Evolutionary conservation across 2,329 filamentous ascomycete species (phyloP).

Genomic region (Stagonosporopsis tanaceti): DNA sequence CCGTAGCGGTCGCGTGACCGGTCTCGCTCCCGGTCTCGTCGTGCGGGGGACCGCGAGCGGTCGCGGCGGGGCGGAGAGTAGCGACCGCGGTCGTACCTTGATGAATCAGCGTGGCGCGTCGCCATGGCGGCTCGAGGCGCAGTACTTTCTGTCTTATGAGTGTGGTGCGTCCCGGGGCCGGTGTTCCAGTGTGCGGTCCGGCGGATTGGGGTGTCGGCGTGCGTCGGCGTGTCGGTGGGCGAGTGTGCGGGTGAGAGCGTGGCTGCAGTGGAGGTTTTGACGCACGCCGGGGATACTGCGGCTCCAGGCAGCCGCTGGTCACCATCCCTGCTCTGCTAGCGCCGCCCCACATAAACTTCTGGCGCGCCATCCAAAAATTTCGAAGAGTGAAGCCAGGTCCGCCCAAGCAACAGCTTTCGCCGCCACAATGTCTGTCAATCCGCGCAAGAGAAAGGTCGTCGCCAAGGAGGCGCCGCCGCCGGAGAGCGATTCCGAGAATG

Average conservation of each 20-base stretch:
- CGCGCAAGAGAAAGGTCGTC: constrained; percentile 58
- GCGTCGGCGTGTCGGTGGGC: not conserved
- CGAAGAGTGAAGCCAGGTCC: constrained; percentile 7
- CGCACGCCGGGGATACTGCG: not conserved
- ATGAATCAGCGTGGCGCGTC: constrained; percentile 75
- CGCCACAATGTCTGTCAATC: constrained; percentile 54
- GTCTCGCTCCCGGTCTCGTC: constrained; percentile 48
- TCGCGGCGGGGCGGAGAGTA: constrained; percentile 46
- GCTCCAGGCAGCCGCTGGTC: not conserved
- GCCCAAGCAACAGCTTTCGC: constrained; percentile 1
- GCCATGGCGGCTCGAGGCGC: constrained; percentile 44
- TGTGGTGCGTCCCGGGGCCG: not conserved
- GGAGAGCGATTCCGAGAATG: constrained; percentile 43
- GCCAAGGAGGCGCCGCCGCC: constrained; percentile 46
- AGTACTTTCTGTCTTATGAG: constrained; percentile 28
- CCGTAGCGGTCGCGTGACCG: constrained; percentile 41
- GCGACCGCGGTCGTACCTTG: constrained; percentile 62
- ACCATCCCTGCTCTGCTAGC: constrained; percentile 4
- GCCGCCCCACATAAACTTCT: constrained; percentile 34
- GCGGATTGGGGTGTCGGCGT: not conserved
- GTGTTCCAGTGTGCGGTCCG: not conserved
- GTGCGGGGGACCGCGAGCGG: constrained; percentile 59
- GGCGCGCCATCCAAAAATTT: constrained; percentile 29
- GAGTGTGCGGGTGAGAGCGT: not conserved
- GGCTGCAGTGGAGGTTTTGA: constrained; percentile 1